These are phyloP conservation scores for Silene conica DNA, from an alignment of 148 eudicot species.

Conservation along the genomic window DNA sequence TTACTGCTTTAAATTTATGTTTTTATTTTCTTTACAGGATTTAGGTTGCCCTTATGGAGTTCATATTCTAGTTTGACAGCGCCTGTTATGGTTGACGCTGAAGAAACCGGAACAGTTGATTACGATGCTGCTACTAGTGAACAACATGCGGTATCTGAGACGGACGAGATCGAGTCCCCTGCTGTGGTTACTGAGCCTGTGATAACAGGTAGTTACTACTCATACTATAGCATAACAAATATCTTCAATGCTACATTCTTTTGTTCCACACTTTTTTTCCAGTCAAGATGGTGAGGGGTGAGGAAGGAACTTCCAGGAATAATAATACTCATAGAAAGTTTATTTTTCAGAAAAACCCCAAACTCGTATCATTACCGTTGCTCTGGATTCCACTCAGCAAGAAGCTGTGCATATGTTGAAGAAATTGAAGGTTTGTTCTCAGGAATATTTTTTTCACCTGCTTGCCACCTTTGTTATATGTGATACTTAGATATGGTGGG, in stretches of 20 bases:
- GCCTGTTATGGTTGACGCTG: conserved; percentile 24
- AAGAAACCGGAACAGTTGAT: conserved; percentile 23
- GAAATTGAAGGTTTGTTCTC: conserved; percentile 72
- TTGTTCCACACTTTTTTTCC: not conserved
- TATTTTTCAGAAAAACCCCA: conserved; percentile 35
- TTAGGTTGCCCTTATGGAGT: conserved; percentile 36
- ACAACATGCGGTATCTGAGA: conserved; percentile 28
- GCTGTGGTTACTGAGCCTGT: conserved; percentile 29
- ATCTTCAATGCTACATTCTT: not conserved
- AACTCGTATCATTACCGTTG: conserved; percentile 44
- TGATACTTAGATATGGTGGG: conserved; percentile 4
- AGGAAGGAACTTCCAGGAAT: not conserved
- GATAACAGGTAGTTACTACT: conserved; percentile 37
- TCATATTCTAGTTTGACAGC: conserved; percentile 34
- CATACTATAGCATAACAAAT: not conserved
- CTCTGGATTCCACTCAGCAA: conserved; percentile 68
- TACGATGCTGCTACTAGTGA: conserved; percentile 27
- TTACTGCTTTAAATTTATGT: not conserved
- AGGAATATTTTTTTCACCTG: conserved; percentile 18
- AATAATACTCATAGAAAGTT: not conserved
- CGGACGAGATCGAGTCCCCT: conserved; percentile 24
- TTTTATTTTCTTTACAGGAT: conserved; percentile 37
- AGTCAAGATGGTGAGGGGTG: no score
- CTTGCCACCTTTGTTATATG: not conserved
- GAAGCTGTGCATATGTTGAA: conserved; percentile 66